Percentiles rank a stretch among this genome's conserved stretches.
Conservation (phyloP, 805 yeast species). For the Ogataea salicorniae region DNA sequence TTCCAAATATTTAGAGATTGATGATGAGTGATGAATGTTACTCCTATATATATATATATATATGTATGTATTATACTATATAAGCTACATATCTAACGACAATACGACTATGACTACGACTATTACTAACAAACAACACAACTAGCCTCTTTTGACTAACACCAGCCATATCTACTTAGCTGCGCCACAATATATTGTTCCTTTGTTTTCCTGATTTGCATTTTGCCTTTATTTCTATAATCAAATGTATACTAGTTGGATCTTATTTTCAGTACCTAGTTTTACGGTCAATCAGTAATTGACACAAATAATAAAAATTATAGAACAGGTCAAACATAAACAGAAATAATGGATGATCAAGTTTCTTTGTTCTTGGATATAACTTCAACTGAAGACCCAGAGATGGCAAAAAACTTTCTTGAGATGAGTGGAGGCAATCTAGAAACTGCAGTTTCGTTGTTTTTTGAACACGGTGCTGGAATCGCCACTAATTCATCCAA, state of each 20-base stretch:
- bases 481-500: conserved; percentile 5
- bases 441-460: conserved; percentile 81
- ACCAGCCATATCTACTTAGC: background rate
- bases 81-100: background rate
- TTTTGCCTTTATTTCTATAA: too few relatives aligned
- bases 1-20: background rate
- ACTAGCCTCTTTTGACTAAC: background rate
- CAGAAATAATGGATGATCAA: conserved; percentile 34
- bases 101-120: background rate
- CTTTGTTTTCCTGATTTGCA: too few relatives aligned
- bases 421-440: conserved; percentile 74
- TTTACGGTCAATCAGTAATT: too few relatives aligned
- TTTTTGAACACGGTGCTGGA: conserved; percentile 59
- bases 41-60: too few relatives aligned
- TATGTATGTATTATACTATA: too few relatives aligned
- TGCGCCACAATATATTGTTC: too few relatives aligned
- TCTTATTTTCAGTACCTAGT: too few relatives aligned
- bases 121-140: too few relatives aligned
- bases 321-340: background rate
- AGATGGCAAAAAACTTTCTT: conserved; percentile 67
- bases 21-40: too few relatives aligned
- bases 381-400: conserved; percentile 66
- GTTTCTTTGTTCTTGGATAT: conserved; percentile 77
- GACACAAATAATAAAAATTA: too few relatives aligned
- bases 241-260: too few relatives aligned